Conservation (phyloP, 1,139 yeast species). For the Kodamaea sp. region DNA sequence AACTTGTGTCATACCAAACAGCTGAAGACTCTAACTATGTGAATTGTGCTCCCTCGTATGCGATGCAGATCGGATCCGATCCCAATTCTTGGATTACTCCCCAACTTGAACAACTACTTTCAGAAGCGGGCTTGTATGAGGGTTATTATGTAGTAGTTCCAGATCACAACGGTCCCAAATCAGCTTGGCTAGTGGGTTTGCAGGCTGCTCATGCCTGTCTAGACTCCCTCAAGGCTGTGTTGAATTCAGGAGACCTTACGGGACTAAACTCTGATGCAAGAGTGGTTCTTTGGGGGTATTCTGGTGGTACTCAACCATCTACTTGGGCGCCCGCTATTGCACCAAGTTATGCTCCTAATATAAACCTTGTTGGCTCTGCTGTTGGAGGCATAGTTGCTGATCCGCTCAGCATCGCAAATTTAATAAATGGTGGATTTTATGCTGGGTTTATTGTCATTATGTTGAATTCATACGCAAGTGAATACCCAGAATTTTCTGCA, state of each 20-base stretch:
- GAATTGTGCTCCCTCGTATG: slow-evolving; percentile 36
- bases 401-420: slow-evolving; percentile 19
- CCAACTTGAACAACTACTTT: slow-evolving; percentile 10
- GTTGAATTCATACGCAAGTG: slow-evolving; percentile 26
- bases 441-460: slow-evolving; percentile 29
- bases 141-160: slow-evolving; percentile 36
- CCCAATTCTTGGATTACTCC: slow-evolving; percentile 1
- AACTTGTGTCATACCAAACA: slow-evolving; percentile 32
- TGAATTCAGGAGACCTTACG: slow-evolving; percentile 22
- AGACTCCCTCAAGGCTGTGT: slow-evolving; percentile 28
- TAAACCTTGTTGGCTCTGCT: slow-evolving; percentile 33
- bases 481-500: slow-evolving; percentile 25
- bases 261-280: slow-evolving; percentile 23
- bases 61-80: slow-evolving; percentile 22
- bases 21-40: slow-evolving; percentile 32
- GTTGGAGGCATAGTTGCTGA: slow-evolving; percentile 34
- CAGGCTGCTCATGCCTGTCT: slow-evolving; percentile 29
- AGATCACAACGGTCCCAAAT: slow-evolving; percentile 33
- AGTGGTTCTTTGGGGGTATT: slow-evolving; percentile 35
- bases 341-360: slow-evolving; percentile 33
- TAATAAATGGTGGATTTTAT: slow-evolving; percentile 24
- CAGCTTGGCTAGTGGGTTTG: slow-evolving; percentile 30
- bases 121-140: slow-evolving; percentile 17
- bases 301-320: slow-evolving; percentile 37
- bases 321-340: slow-evolving; percentile 39